Evolutionary conservation across 208 protist species (phyloP).

Genomic region (Trypanosoma melophagium): DNA sequence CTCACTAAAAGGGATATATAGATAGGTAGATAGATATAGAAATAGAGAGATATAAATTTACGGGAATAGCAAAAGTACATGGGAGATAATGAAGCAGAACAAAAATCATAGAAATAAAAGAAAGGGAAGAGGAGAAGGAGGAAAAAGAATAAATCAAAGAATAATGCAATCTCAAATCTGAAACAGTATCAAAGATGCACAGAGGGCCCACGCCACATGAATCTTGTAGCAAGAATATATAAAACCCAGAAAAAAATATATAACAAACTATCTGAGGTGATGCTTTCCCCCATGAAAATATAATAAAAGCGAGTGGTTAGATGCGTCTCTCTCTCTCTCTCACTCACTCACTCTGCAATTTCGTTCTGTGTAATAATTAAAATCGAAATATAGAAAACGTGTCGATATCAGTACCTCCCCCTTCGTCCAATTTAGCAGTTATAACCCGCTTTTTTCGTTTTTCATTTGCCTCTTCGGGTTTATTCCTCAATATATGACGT

Average conservation of each 20-base stretch:
- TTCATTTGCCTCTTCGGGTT: not conserved
- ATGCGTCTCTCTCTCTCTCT: too few species aligned
- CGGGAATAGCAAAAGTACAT: constrained; percentile 14
- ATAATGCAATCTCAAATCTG: too few species aligned
- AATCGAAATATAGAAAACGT: too few species aligned
- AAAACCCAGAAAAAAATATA: not conserved
- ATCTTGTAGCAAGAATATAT: not conserved
- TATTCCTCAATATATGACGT: constrained; percentile 7
- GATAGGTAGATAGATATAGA: not conserved
- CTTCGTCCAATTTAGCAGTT: not conserved
- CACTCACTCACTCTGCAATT: too few species aligned
- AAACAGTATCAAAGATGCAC: too few species aligned
- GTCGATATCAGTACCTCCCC: too few species aligned
- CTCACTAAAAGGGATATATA: not conserved
- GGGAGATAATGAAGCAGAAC: not conserved
- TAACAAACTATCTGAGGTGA: not conserved
- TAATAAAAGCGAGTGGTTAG: too few species aligned
- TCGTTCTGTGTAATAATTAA: too few species aligned
- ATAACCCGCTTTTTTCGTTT: constrained; percentile 12
- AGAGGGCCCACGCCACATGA: too few species aligned
- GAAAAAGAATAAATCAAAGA: constrained; percentile 18
- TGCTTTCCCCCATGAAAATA: not conserved
- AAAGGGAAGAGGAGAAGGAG: constrained; percentile 23
- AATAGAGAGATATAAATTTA: constrained; percentile 4
- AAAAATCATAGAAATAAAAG: constrained; percentile 18